Evolutionary conservation across 768 basidiomycete species (phyloP).

Genomic region (Phlebiopsis gigantea): DNA sequence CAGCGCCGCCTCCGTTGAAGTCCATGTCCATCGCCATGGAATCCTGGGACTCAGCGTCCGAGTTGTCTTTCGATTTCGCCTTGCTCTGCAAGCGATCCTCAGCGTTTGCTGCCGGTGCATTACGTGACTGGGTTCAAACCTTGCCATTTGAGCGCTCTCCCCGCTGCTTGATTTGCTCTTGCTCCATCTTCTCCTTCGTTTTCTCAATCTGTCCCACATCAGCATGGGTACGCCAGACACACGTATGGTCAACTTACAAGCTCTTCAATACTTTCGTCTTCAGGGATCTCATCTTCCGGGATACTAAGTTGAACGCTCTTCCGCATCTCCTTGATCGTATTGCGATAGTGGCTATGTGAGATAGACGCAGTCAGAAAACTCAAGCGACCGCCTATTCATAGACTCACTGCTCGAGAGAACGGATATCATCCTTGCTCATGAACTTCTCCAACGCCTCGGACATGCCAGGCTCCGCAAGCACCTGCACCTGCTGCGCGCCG

Average conservation of each 20-base stretch:
- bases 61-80: slow-evolving; percentile 56
- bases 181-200: slow-evolving; percentile 67
- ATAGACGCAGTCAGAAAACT: neutral
- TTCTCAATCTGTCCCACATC: slow-evolving; percentile 45
- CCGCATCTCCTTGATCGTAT: slow-evolving; percentile 51
- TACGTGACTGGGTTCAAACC: no score
- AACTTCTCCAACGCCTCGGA: slow-evolving; percentile 91
- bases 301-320: slow-evolving; percentile 62
- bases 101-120: no score
- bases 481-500: slow-evolving; percentile 86
- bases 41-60: slow-evolving; percentile 50
- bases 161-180: slow-evolving; percentile 47
- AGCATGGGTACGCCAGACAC: neutral
- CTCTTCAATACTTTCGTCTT: slow-evolving; percentile 71
- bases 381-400: neutral
- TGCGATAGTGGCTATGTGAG: neutral
- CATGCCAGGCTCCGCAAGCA: slow-evolving; percentile 87
- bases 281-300: slow-evolving; percentile 59
- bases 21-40: slow-evolving; percentile 80
- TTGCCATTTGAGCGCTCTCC: no score
- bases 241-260: slow-evolving; percentile 39
- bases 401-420: slow-evolving; percentile 83
- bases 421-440: slow-evolving; percentile 95
- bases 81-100: slow-evolving; percentile 24
- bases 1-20: slow-evolving; percentile 24